Evolutionary conservation across 2,329 filamentous ascomycete species (phyloP).

Genomic region (Cadophora luteo-olivacea): DNA sequence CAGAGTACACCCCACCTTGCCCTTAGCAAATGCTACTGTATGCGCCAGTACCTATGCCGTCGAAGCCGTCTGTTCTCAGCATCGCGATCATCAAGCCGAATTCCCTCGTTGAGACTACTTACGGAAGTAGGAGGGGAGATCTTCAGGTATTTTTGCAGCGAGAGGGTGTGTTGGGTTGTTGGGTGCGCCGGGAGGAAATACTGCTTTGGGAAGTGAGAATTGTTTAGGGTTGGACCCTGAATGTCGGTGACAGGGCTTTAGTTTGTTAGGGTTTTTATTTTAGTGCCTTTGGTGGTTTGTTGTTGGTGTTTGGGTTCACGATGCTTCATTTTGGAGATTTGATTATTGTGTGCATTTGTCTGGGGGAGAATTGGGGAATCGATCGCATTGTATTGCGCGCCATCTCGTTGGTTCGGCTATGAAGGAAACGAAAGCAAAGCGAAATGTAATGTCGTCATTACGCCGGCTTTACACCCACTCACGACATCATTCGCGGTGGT

Average conservation of each 20-base stretch:
- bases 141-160: neutral
- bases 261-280: neutral
- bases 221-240: neutral
- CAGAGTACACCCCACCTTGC: neutral
- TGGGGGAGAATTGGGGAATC: neutral
- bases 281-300: neutral
- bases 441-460: neutral
- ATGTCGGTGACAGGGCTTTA: neutral
- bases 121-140: neutral
- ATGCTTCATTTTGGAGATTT: neutral
- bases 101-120: neutral
- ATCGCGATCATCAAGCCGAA: neutral
- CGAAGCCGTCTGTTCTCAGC: neutral
- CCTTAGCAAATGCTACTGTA: neutral
- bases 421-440: neutral
- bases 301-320: neutral
- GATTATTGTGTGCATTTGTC: neutral
- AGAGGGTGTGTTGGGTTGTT: neutral
- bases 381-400: no score
- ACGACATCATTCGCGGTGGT: neutral
- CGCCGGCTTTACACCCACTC: neutral
- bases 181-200: neutral
- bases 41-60: no score
- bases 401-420: neutral
- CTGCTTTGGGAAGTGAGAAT: neutral